phyloP scores from a whole-genome alignment of 495 filamentous ascomycete species.

The Niebla homalea region DNA sequence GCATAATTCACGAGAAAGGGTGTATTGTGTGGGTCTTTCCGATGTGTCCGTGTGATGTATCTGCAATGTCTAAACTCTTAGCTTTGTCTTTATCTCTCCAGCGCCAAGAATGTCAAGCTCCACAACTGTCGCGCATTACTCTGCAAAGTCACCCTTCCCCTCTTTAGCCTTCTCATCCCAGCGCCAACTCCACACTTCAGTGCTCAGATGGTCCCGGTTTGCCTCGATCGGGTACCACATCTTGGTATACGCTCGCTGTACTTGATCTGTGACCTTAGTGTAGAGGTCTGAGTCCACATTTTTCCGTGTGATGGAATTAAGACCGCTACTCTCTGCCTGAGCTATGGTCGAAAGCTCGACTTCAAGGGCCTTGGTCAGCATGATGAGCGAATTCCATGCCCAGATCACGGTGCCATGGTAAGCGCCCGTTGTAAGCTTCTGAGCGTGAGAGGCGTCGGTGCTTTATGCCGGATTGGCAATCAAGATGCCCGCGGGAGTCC shows the following conservation, averaged over 20 bases:
- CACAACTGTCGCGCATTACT: conserved; percentile 1
- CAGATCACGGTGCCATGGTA: conserved; percentile 58
- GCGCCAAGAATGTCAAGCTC: conserved; percentile 21
- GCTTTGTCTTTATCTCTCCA: not conserved
- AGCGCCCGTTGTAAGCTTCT: conserved; percentile 39
- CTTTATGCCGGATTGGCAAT: conserved; percentile 52
- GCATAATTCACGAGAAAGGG: too few species aligned
- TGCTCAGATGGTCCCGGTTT: conserved; percentile 37
- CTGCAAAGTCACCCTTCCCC: conserved; percentile 5
- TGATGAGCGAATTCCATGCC: conserved; percentile 46
- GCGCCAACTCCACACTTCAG: conserved; percentile 51
- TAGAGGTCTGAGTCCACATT: too few species aligned
- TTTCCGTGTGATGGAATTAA: too few species aligned
- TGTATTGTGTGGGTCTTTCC: too few species aligned
- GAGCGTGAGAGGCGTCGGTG: conserved; percentile 27
- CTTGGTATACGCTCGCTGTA: conserved; percentile 41
- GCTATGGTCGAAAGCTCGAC: conserved; percentile 14
- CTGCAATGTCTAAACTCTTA: not conserved
- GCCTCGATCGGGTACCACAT: conserved; percentile 48
- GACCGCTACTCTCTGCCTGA: too few species aligned
- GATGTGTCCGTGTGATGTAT: too few species aligned
- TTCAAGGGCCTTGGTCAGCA: conserved; percentile 48
- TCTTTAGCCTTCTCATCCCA: too few species aligned
- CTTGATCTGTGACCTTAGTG: not conserved
- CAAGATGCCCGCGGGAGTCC: conserved; percentile 39